Base-by-base conservation (phyloP, 176 grass and related monocot species). In the Phragmites australis region DNA sequence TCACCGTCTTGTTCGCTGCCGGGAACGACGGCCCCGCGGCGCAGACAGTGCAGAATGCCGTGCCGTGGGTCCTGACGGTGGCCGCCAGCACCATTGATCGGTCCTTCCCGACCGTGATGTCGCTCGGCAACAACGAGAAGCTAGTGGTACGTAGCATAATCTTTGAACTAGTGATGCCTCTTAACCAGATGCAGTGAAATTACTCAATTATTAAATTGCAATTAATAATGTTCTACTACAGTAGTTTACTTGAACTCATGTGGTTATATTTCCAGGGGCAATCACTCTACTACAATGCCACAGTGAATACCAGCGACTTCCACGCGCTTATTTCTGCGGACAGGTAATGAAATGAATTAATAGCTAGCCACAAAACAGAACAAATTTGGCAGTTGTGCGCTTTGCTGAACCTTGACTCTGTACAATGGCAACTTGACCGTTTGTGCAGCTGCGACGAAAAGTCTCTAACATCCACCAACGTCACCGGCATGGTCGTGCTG, bases 1-100 rank as follows among this genome's bases (percentile, higher is more conserved):
- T 94, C 29, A 60, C 77, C 0, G 83, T 91, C 2, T 86, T 91
- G 16, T 89, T 89, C 1, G 0, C 86, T 0, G 89, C 30, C 0
- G 83, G 83, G 2, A 94, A 94, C 22, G 0, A 9, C 0, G 92
- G 86, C 0, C 83, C 92, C 0, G 53, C 45, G 0, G 83, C 86
- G 6, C 52, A 89, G 6, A 85, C 66, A 2, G 22, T 89, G 27
- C 0, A 0, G 4, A 94, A 94, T 9, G 25, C 70, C 0, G 42
- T 61, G 18, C 84, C 93, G 3, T 95, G 93, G 87, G 84, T 83
- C 6, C 70, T 85, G 6, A 87, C 78, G 0, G 89, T 89, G 13
- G 89, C 87, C 0, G 89, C 89, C 3, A 83, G 57, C 81, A 95
- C 87, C 1, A 88, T 95, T 0, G 87, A 95, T 62, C 57, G 89